Evolutionary conservation across 73 alveolate genomes (phyloP).

Genomic region (Paramecium sexaurelia): DNA sequence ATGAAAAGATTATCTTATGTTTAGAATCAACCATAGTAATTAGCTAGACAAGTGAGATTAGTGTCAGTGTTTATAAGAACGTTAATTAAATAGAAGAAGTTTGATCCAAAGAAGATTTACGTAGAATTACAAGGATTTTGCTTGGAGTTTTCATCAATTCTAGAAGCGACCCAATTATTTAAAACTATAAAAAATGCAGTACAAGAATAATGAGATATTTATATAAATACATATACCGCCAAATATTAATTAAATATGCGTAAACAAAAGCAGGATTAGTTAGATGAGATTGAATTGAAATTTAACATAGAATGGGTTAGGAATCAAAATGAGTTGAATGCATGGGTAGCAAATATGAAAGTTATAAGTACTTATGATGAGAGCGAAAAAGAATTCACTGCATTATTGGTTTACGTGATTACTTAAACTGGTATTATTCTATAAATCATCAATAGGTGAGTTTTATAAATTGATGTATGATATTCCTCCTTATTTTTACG

Average conservation of each 20-base stretch:
- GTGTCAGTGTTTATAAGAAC: not conserved
- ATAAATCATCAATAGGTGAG: not conserved
- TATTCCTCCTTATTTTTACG: conserved; percentile 95
- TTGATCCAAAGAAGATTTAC: conserved; percentile 15
- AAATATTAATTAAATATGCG: not conserved
- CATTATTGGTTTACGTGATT: conserved; percentile 73
- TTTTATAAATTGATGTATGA: conserved; percentile 82
- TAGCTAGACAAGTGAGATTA: not conserved
- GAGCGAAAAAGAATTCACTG: conserved; percentile 76
- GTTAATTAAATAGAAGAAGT: not conserved
- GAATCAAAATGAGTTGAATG: conserved; percentile 9
- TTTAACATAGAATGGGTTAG: conserved; percentile 44
- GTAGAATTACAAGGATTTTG: conserved; percentile 13
- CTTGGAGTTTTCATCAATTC: not conserved
- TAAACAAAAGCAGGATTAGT: not conserved
- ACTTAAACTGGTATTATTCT: conserved; percentile 72
- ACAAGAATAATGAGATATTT: conserved; percentile 1
- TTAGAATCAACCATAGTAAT: not conserved
- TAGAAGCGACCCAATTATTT: not conserved
- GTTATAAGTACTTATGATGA: conserved; percentile 69
- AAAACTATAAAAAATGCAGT: not conserved
- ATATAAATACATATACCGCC: conserved; percentile 27
- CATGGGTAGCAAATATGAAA: conserved; percentile 80
- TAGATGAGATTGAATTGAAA: conserved; percentile 51
- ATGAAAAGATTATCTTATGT: not conserved